Percentiles rank a stretch among this genome's conserved stretches.
These are phyloP conservation scores for Ochromonadaceae sp. DNA, from an alignment of 352 stramenopile genomes.

Conservation along the genomic window DNA sequence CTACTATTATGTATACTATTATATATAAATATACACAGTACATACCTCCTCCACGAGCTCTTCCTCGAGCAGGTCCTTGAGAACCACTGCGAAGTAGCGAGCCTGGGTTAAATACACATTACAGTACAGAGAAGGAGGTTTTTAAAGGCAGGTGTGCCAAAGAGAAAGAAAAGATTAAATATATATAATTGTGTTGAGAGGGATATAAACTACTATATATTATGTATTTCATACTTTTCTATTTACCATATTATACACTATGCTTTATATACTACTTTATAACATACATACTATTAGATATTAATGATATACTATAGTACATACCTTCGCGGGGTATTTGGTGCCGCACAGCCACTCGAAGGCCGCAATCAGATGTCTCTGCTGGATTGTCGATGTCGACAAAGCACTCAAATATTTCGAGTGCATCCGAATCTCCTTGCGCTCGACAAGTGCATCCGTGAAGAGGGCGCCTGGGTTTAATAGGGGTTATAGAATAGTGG, in stretches of 20 bases:
- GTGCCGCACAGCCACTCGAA: constrained; percentile 64
- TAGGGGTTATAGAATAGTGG: constrained; percentile 54
- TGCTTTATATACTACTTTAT: too few species aligned
- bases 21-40: too few species aligned
- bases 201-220: too few species aligned
- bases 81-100: constrained; percentile 76
- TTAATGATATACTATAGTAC: too few species aligned
- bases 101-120: constrained; percentile 5
- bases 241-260: too few species aligned
- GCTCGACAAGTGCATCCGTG: constrained; percentile 30
- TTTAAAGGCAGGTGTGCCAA: constrained; percentile 34
- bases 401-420: constrained; percentile 41
- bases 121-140: background rate
- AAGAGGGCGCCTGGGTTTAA: too few species aligned
- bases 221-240: too few species aligned
- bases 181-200: background rate
- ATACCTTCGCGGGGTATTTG: constrained; percentile 59
- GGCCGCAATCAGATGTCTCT: constrained; percentile 77
- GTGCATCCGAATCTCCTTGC: constrained; percentile 68
- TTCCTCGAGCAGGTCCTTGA: constrained; percentile 92
- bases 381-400: constrained; percentile 58
- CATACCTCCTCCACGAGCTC: constrained; percentile 90
- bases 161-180: background rate
- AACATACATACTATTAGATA: too few species aligned
- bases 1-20: too few species aligned